A percentile compares a stretch with the other conserved stretches of the same genome.
Evolutionary conservation across 345 rosid species (phyloP).

Genomic region (Litchi chinensis): DNA sequence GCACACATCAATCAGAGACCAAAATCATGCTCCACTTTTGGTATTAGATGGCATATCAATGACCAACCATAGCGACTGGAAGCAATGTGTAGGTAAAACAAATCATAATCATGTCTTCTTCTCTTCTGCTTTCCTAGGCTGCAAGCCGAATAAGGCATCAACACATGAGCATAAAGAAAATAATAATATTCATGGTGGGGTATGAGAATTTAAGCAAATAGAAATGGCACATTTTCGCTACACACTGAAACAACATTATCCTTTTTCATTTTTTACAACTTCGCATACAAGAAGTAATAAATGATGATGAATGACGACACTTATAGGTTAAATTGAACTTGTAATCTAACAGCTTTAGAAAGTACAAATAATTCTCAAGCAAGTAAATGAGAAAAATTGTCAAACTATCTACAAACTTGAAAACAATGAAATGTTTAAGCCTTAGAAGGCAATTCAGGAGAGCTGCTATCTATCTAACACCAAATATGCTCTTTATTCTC

Average conservation of each 20-base stretch:
- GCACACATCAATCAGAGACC: background rate
- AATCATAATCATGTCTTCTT: constrained; percentile 45
- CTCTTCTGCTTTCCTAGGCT: constrained; percentile 89
- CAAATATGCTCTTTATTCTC: background rate
- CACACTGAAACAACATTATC: background rate
- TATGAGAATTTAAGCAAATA: background rate
- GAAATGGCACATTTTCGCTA: background rate
- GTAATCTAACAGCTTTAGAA: background rate
- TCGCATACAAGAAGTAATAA: no score
- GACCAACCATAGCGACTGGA: background rate
- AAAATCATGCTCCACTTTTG: constrained; percentile 7
- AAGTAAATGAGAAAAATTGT: background rate
- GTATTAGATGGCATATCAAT: background rate
- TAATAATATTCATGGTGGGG: background rate
- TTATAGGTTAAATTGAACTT: background rate
- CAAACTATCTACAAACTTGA: background rate
- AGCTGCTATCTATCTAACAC: background rate
- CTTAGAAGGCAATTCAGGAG: background rate
- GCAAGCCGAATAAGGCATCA: constrained; percentile 3
- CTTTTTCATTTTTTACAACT: background rate
- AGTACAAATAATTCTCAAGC: background rate
- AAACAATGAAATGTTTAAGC: background rate
- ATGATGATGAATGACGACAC: background rate
- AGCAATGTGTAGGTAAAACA: background rate
- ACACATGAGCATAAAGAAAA: background rate